Evolutionary conservation across 306 rosid genomes (phyloP).

Genomic region (Glycine soja): DNA sequence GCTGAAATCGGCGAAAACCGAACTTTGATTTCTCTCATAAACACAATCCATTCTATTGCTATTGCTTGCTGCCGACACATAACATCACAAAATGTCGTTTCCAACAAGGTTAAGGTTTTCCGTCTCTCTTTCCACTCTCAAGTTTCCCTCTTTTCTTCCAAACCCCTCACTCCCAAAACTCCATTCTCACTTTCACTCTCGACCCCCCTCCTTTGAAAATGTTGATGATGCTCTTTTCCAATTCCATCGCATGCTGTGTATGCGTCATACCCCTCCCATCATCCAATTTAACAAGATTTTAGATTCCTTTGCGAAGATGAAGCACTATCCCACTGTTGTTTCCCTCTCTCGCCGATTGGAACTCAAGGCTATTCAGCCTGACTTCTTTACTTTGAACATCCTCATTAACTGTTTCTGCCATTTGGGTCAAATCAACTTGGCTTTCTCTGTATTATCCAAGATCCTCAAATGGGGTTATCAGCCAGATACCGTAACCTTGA

Average conservation of each 20-base stretch:
- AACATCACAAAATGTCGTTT: too few species aligned
- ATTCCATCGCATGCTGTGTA: slow-evolving; percentile 1
- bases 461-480: slow-evolving; percentile 17
- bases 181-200: too few species aligned
- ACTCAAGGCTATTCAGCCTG: not conserved
- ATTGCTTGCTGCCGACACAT: too few species aligned
- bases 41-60: too few species aligned
- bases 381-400: not conserved
- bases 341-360: too few species aligned
- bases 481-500: not conserved
- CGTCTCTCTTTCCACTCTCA: too few species aligned
- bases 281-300: slow-evolving; percentile 1
- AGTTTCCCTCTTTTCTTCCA: too few species aligned
- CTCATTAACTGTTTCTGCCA: slow-evolving; percentile 25
- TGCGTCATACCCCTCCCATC: not conserved
- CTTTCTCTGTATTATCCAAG: slow-evolving; percentile 13
- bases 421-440: not conserved
- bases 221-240: not conserved
- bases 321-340: not conserved
- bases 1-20: too few species aligned
- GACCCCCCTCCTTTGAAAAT: not conserved
- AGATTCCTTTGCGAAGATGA: not conserved
- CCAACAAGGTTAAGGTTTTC: too few species aligned
- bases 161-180: too few species aligned
- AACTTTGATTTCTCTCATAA: too few species aligned